Evolutionary conservation across 192 early-diverging fungal genomes (phyloP).

Genomic region (Dispira simplex): DNA sequence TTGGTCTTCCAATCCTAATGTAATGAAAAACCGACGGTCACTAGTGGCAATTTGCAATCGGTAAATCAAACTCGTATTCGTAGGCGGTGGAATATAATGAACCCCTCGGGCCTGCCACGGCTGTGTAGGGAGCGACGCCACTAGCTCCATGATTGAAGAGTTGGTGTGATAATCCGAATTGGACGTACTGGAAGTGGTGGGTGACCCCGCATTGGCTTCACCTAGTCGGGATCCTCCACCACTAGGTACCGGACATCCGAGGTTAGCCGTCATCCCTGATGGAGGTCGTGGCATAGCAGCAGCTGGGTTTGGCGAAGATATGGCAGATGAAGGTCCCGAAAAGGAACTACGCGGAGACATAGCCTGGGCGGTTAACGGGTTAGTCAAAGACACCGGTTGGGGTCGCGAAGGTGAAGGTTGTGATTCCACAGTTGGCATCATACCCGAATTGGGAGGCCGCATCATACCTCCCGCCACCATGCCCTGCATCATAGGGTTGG

Average conservation of each 20-base stretch:
- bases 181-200: too few relatives aligned
- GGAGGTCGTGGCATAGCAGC: not conserved
- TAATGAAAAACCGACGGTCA: conserved; percentile 7
- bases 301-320: not conserved
- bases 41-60: conserved; percentile 6
- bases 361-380: not conserved
- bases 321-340: not conserved
- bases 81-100: not conserved
- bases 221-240: too few relatives aligned
- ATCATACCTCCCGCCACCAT: not conserved
- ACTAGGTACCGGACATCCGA: too few relatives aligned
- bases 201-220: too few relatives aligned
- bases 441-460: not conserved
- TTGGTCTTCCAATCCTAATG: not conserved
- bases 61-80: not conserved
- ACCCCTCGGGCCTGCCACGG: not conserved
- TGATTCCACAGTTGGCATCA: not conserved
- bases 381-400: not conserved
- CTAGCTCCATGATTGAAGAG: not conserved
- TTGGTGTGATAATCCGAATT: too few relatives aligned
- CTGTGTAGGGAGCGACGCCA: not conserved
- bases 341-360: not conserved
- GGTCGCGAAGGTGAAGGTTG: not conserved
- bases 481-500: not conserved
- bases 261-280: too few relatives aligned